These are phyloP conservation scores for Smittium mucronatum DNA, from an alignment of 371 early-diverging fungal genomes.

Conservation along the genomic window DNA sequence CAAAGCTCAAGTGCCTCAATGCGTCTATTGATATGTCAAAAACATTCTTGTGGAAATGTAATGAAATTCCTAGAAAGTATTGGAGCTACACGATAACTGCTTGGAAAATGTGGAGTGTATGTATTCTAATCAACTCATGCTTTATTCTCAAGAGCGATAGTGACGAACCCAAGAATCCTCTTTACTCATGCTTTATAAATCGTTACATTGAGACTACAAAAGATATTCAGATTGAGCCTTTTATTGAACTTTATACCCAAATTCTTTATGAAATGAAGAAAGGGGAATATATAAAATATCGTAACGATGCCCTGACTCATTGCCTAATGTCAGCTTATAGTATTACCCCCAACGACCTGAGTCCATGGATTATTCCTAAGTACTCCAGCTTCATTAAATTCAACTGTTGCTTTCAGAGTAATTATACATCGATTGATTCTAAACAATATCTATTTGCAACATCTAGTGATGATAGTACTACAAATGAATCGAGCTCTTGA, in stretches of 20 bases:
- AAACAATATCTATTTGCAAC: no score
- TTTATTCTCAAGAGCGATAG: neutral
- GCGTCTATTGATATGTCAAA: neutral
- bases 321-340: neutral
- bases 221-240: neutral
- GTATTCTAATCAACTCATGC: neutral
- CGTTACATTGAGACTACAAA: neutral
- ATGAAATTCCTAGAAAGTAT: neutral
- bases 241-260: neutral
- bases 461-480: no score
- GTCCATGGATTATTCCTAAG: constrained; percentile 7
- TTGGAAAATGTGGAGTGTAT: neutral
- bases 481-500: no score
- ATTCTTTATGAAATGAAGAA: neutral
- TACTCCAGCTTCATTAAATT: neutral
- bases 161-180: neutral
- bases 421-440: no score
- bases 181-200: neutral
- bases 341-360: neutral
- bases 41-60: neutral
- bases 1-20: neutral
- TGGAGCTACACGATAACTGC: neutral
- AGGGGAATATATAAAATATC: neutral
- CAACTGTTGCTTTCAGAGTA: neutral
- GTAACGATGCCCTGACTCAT: neutral